Evolutionary conservation across 345 rosid genomes (phyloP).

Genomic region (Populus euphratica): DNA sequence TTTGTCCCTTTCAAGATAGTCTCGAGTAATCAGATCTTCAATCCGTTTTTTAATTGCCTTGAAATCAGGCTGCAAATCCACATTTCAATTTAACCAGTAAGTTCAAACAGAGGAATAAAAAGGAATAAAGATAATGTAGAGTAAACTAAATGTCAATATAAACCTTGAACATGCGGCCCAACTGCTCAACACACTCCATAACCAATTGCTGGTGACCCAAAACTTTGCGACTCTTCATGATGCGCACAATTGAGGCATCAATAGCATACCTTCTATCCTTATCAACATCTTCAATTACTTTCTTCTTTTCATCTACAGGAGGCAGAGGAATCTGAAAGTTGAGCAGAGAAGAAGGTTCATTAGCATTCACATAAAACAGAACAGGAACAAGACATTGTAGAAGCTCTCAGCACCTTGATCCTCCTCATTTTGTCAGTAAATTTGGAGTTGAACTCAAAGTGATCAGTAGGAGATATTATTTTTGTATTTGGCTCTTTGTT

Average conservation of each 20-base stretch:
- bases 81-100: background rate
- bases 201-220: constrained; percentile 41
- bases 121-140: background rate
- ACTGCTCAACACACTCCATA: constrained; percentile 37
- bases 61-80: constrained; percentile 41
- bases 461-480: constrained; percentile 34
- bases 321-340: constrained; percentile 38
- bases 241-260: constrained; percentile 45
- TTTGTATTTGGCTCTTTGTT: constrained; percentile 35
- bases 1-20: constrained; percentile 40
- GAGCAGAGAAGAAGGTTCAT: background rate
- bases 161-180: constrained; percentile 39
- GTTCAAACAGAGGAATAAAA: background rate
- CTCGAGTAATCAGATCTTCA: constrained; percentile 38
- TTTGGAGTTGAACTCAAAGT: constrained; percentile 36
- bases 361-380: background rate
- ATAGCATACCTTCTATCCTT: constrained; percentile 37
- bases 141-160: background rate
- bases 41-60: constrained; percentile 39
- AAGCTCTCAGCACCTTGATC: constrained; percentile 33
- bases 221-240: constrained; percentile 48
- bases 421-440: constrained; percentile 42
- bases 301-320: constrained; percentile 35
- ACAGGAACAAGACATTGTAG: background rate
- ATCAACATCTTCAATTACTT: constrained; percentile 37